Evolutionary conservation across 306 rosid genomes (phyloP).

Genomic region (Quercus variabilis): DNA sequence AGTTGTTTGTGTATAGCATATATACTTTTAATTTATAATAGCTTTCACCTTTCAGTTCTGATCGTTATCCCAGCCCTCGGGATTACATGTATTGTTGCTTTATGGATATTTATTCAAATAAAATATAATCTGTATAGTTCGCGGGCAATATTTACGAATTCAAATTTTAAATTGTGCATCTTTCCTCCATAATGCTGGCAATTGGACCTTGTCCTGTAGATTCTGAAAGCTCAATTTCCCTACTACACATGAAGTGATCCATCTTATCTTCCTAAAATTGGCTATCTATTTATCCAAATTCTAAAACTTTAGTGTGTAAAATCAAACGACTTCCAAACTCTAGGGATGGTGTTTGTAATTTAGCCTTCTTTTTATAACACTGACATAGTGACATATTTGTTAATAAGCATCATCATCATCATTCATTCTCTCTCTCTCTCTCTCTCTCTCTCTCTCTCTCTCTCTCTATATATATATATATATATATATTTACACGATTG

Average conservation of each 20-base stretch:
- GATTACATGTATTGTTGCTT: not conserved
- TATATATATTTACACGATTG: too few relatives aligned
- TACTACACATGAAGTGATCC: not conserved
- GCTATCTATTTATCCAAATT: not conserved
- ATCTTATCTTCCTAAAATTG: not conserved
- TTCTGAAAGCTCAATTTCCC: not conserved
- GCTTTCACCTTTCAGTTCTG: not conserved
- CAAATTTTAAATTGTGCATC: not conserved
- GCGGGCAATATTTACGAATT: not conserved
- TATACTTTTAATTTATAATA: slow-evolving; percentile 12
- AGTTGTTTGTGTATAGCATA: slow-evolving; percentile 27
- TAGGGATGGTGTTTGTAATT: too few relatives aligned
- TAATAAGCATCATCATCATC: too few relatives aligned
- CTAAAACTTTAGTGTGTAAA: too few relatives aligned
- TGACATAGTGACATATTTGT: too few relatives aligned
- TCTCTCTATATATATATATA: too few relatives aligned
- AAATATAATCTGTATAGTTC: not conserved
- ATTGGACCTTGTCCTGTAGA: not conserved
- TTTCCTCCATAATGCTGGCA: not conserved
- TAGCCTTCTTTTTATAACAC: too few relatives aligned
- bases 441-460: too few relatives aligned
- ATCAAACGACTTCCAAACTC: too few relatives aligned
- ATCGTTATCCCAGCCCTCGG: slow-evolving; percentile 13
- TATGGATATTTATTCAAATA: not conserved
- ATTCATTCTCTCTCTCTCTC: too few relatives aligned